Conservation (phyloP, 2,329 filamentous ascomycete genomes). For the Cladosporium halotolerans region DNA sequence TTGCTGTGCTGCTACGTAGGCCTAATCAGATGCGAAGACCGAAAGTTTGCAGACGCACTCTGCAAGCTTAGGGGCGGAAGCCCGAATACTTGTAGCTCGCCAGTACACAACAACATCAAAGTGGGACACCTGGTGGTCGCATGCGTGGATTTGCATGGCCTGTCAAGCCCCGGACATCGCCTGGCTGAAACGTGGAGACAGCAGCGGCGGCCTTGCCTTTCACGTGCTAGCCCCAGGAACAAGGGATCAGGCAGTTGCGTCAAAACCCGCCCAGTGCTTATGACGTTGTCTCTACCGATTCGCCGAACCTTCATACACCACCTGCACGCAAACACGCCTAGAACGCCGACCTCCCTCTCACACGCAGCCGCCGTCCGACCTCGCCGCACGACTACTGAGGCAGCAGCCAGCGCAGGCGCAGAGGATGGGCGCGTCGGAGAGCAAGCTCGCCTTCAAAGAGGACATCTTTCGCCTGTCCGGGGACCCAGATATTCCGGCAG, state of each 20-base stretch:
- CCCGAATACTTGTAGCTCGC: no score
- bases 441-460: constrained; percentile 97
- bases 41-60: no score
- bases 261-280: constrained; percentile 1
- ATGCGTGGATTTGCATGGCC: no score
- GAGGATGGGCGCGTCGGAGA: constrained; percentile 92
- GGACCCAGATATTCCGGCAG: constrained; percentile 75
- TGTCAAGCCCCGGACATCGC: neutral
- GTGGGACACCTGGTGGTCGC: no score
- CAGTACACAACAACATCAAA: no score
- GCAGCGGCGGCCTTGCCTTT: neutral
- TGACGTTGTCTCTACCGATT: constrained; percentile 5
- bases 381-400: neutral
- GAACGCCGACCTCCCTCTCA: neutral
- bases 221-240: constrained; percentile 5
- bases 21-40: no score
- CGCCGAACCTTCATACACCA: neutral
- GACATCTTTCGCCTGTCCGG: constrained; percentile 96
- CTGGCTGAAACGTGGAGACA: neutral
- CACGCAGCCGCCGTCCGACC: neutral
- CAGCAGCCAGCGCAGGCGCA: neutral
- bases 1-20: no score
- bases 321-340: neutral
- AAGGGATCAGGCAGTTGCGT: neutral
- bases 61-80: no score